Conservation (phyloP, 257 asterid genomes). For the Fraxinus quadrangulata region DNA sequence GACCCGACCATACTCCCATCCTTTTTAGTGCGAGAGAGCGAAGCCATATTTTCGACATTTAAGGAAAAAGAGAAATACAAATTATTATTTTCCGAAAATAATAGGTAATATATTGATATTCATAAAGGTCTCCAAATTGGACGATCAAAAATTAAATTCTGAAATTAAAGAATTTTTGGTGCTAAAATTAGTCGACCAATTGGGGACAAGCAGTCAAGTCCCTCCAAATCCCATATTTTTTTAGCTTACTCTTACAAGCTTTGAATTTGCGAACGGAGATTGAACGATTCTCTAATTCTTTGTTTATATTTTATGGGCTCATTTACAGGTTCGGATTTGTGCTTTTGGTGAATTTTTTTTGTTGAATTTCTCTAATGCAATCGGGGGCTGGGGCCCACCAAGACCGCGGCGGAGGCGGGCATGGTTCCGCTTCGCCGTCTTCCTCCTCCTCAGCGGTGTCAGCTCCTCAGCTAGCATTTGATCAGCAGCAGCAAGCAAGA, state of each 20-base stretch:
- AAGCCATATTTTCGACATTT: no score
- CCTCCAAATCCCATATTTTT: neutral
- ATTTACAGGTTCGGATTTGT: neutral
- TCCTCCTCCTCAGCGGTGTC: constrained; percentile 87
- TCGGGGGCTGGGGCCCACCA: constrained; percentile 93
- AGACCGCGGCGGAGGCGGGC: constrained; percentile 72
- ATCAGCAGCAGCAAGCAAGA: constrained; percentile 76
- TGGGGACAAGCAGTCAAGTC: neutral
- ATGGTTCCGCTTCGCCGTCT: constrained; percentile 86
- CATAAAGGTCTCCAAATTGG: no score
- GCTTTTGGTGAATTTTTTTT: neutral
- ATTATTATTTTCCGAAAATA: no score
- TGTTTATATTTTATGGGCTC: neutral
- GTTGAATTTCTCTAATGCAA: constrained; percentile 54
- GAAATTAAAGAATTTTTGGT: neutral
- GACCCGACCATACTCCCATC: no score
- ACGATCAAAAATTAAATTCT: no score
- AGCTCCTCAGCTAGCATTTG: constrained; percentile 61
- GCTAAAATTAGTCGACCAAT: neutral
- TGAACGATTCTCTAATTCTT: neutral
- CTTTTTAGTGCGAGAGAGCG: no score
- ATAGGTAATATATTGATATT: no score
- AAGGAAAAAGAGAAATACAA: no score
- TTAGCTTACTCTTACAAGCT: neutral
- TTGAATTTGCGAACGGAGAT: neutral